phyloP scores from a whole-genome alignment of 1,284 basidiomycete species.

The Tremellales sp. region DNA sequence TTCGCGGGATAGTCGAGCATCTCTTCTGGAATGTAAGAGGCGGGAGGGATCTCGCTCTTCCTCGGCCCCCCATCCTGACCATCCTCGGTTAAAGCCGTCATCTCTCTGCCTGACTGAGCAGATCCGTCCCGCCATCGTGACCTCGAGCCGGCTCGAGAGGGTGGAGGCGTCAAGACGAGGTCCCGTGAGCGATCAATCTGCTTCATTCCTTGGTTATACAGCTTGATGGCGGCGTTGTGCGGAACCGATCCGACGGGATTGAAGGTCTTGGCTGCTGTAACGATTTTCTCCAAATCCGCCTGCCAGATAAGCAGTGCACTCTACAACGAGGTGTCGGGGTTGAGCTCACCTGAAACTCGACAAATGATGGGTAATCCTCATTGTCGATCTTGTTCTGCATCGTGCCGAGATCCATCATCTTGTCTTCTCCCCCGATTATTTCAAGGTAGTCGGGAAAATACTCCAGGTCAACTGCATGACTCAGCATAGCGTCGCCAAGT shows the following conservation, averaged over 20 bases:
- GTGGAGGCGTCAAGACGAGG: constrained; percentile 40
- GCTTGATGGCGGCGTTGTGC: constrained; percentile 33
- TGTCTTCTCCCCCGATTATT: constrained; percentile 44
- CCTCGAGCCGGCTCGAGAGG: constrained; percentile 26
- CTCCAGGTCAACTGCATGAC: constrained; percentile 29
- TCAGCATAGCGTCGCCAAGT: neutral
- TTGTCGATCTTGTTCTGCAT: constrained; percentile 46
- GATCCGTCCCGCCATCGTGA: constrained; percentile 20
- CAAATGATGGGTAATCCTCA: constrained; percentile 35
- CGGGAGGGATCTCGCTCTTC: constrained; percentile 15
- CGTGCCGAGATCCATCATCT: constrained; percentile 48
- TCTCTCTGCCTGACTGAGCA: constrained; percentile 19
- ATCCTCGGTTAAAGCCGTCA: constrained; percentile 14
- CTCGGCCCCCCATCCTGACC: neutral
- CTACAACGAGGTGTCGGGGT: neutral
- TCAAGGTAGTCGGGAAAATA: constrained; percentile 44
- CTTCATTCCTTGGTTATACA: constrained; percentile 39
- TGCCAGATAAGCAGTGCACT: constrained; percentile 7
- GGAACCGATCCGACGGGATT: constrained; percentile 42
- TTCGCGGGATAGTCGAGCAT: constrained; percentile 45
- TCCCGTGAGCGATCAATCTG: constrained; percentile 40
- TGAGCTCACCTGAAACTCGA: constrained; percentile 40
- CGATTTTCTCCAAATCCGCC: constrained; percentile 38
- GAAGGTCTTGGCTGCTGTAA: constrained; percentile 40
- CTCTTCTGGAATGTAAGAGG: constrained; percentile 36